These are phyloP conservation scores for Raffaelea ambrosiae DNA, from an alignment of 2,329 filamentous ascomycete species.

Conservation along the genomic window DNA sequence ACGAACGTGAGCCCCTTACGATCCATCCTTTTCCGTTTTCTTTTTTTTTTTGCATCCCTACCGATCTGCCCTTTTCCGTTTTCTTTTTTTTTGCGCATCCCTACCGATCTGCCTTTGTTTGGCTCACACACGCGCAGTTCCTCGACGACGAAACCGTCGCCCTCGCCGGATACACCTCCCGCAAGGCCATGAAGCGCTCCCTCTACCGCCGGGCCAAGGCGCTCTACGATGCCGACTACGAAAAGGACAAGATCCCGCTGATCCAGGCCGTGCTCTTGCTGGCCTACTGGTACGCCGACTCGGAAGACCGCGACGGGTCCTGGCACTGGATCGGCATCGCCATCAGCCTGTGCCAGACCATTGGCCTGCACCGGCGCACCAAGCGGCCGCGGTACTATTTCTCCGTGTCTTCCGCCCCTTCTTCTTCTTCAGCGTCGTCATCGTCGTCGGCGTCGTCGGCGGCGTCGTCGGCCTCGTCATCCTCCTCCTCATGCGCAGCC, in stretches of 20 bases:
- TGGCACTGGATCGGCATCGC: constrained; percentile 39
- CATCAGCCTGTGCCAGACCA: constrained; percentile 30
- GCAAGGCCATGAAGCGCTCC: constrained; percentile 25
- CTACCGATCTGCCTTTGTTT: too few relatives aligned
- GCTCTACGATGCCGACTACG: constrained; percentile 23
- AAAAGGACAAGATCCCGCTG: constrained; percentile 28
- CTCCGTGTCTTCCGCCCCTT: too few relatives aligned
- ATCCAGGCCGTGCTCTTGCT: constrained; percentile 33
- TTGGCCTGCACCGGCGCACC: constrained; percentile 30
- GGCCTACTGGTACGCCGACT: constrained; percentile 31
- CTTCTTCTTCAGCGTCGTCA: not conserved
- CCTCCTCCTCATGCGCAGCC: too few relatives aligned
- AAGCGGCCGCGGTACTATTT: too few relatives aligned
- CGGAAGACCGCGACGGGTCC: constrained; percentile 29
- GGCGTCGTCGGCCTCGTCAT: too few relatives aligned
- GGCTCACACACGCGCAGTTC: not conserved
- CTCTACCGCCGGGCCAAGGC: constrained; percentile 20
- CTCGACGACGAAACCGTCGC: constrained; percentile 1
- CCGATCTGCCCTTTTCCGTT: too few relatives aligned
- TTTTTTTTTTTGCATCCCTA: too few relatives aligned
- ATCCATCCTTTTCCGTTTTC: too few relatives aligned
- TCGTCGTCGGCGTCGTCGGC: not conserved
- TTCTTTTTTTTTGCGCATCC: too few relatives aligned
- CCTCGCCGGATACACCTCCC: constrained; percentile 15
- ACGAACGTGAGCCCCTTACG: constrained; percentile 15